Conservation (phyloP, 75 land plant genomes). For the Pinus albicaulis region DNA sequence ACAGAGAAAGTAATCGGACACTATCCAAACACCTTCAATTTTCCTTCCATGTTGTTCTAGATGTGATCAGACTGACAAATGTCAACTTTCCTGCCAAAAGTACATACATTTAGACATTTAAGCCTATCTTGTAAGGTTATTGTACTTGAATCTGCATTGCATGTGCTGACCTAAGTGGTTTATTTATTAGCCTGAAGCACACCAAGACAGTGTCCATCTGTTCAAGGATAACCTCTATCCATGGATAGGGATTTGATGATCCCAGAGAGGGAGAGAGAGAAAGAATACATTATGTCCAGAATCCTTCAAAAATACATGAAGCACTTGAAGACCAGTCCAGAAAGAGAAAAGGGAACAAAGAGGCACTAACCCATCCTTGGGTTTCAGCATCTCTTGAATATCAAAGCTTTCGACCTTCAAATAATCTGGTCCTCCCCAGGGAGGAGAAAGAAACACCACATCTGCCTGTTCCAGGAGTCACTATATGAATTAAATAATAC, state of each 20-base stretch:
- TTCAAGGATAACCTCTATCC: not conserved
- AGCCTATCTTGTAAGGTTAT: not conserved
- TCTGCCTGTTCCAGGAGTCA: conserved; percentile 54
- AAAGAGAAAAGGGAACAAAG: not conserved
- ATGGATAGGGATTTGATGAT: not conserved
- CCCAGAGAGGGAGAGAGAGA: not conserved
- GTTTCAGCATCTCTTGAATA: conserved; percentile 69
- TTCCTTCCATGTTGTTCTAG: not conserved
- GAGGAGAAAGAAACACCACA: conserved; percentile 81
- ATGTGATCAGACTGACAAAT: not conserved
- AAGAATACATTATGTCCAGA: not conserved
- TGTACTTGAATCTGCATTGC: not conserved
- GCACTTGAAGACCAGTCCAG: not conserved
- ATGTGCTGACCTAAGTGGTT: not conserved
- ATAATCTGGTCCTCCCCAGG: conserved; percentile 97
- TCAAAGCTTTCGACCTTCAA: conserved; percentile 49
- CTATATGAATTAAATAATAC: not conserved
- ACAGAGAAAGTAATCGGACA: not conserved
- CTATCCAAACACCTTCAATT: not conserved
- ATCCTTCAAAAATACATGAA: conserved; percentile 1
- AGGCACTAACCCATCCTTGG: conserved; percentile 59
- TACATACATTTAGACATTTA: not conserved
- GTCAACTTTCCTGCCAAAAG: not conserved
- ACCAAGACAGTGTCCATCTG: not conserved
- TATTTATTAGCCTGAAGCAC: not conserved